Evolutionary conservation across 2,329 filamentous ascomycete species (phyloP), one percentile per base, ranked within the genome.

Genomic region (Colletotrichum sp.): DNA sequence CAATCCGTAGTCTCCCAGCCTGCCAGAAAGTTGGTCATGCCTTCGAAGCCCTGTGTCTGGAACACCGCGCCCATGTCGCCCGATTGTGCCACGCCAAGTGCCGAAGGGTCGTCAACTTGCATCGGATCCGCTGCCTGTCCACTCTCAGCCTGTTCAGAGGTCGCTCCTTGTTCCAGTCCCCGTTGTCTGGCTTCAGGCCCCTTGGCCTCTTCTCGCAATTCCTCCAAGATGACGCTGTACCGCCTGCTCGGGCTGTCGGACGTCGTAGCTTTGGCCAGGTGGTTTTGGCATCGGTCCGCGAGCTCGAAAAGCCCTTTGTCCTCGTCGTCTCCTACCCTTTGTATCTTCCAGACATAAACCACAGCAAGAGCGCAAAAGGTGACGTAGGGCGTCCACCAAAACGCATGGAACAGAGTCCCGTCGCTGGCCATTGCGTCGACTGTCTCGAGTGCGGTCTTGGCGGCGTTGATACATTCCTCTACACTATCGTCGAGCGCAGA

Each of bases 361-460:
- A 91, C 88, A 1, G 88, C 88, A 0, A 91, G 83, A 1, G 89
- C 89, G 76, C 88, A 90, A 73, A 91, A 90, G 0, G 88, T 86
- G 9, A 90, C 88, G 77, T 90, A 90, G 26, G 89, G 87, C 24
- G 87, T 90, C 80, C 88, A 90, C 87, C 89, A 90, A 39, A 89
- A 87, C 0, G 87, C 86, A 69, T 88, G 85, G 65, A 78, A 77
- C 7, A 78, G 18, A 1, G 69, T 78, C 0, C 77, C 84, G 9
- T 85, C 83, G 3, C 82, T 79, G 36, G 85, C 84, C 34, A 88
- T 82, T 6, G 84, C 82, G 68, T 87, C 84, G 16, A 89, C 86
- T 3, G 85, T 86, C 21, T 87, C 83, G 0, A 90, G 83, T 2
- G 88, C 86, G 1, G 82, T 81, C 77, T 86, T 85, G 16, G 89